Conservation (phyloP, 2,329 filamentous ascomycete genomes). For the Colletotrichum echinochloae region DNA sequence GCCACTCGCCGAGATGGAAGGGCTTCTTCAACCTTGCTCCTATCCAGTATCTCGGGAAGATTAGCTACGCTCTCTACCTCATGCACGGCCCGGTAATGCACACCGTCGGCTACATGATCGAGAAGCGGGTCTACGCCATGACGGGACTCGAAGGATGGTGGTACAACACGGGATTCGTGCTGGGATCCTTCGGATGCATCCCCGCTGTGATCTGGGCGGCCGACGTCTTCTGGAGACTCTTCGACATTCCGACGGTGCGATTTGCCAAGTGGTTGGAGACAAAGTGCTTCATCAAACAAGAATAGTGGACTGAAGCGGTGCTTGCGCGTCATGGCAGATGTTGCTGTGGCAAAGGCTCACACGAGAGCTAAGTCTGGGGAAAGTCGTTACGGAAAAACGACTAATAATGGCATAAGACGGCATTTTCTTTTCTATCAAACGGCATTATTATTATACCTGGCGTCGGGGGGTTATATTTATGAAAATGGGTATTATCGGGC, state of each 20-base stretch:
- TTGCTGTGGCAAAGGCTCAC: conserved; percentile 11
- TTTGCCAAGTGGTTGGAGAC: conserved; percentile 68
- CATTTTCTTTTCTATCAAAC: conserved; percentile 31
- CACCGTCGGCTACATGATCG: conserved; percentile 63
- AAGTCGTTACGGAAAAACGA: conserved; percentile 32
- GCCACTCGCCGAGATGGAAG: conserved; percentile 60
- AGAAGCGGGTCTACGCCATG: conserved; percentile 60
- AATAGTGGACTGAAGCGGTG: conserved; percentile 3
- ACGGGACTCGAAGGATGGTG: conserved; percentile 60
- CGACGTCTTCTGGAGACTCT: conserved; percentile 67
- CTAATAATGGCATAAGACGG: conserved; percentile 40
- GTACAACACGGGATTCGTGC: conserved; percentile 60
- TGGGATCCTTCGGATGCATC: conserved; percentile 61
- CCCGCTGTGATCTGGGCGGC: conserved; percentile 66
- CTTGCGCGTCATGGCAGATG: conserved; percentile 15
- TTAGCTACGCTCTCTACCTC: conserved; percentile 72
- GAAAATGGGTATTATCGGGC: conserved; percentile 5
- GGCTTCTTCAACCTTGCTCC: conserved; percentile 61
- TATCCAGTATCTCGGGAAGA: conserved; percentile 69
- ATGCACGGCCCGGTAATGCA: conserved; percentile 70
- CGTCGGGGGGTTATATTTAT: conserved; percentile 12
- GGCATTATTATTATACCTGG: conserved; percentile 41
- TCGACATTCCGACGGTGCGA: conserved; percentile 67
- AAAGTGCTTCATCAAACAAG: conserved; percentile 51
- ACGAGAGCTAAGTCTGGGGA: conserved; percentile 9